Percentiles rank a stretch among this genome's conserved stretches.
Evolutionary conservation across 2,329 filamentous ascomycete genomes (phyloP).

Genomic region (Dichotomopilus funicola): DNA sequence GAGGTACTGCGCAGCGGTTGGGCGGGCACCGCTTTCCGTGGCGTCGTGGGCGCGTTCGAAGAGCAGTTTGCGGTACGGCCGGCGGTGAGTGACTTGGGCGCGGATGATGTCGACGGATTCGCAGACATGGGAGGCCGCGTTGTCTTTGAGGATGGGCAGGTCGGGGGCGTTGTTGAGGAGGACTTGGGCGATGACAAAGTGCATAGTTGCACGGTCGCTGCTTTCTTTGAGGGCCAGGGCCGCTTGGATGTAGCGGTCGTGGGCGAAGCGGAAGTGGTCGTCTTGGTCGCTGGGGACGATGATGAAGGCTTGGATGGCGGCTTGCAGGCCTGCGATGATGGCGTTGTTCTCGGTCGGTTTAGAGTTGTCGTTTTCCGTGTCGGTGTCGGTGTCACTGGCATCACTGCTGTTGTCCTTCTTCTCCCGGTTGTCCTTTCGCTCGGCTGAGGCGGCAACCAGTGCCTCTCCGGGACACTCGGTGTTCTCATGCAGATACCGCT

Average conservation of each 20-base stretch:
- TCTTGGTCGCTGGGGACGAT: constrained; percentile 77
- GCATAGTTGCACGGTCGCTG: constrained; percentile 66
- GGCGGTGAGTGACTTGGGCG: constrained; percentile 50
- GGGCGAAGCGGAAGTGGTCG: constrained; percentile 79
- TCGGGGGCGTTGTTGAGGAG: constrained; percentile 64
- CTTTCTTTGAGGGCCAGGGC: constrained; percentile 63
- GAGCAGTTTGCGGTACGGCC: constrained; percentile 66
- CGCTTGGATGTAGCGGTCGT: constrained; percentile 79
- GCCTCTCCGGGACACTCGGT: constrained; percentile 25
- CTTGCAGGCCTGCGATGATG: constrained; percentile 72
- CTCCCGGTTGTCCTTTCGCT: too few species aligned
- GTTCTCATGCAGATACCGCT: constrained; percentile 50
- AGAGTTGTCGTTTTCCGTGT: too few species aligned
- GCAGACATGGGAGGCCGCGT: constrained; percentile 74
- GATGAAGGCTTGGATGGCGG: constrained; percentile 71
- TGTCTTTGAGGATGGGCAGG: constrained; percentile 60
- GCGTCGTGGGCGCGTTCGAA: constrained; percentile 73
- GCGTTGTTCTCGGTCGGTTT: constrained; percentile 54
- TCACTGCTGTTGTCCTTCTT: too few species aligned
- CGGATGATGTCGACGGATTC: constrained; percentile 71
- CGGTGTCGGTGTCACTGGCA: too few species aligned
- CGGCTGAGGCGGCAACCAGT: constrained; percentile 32
- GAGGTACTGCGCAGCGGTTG: constrained; percentile 78
- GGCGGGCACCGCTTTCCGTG: constrained; percentile 73
- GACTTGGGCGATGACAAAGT: constrained; percentile 79